These are phyloP conservation scores for Trichoderma brevicompactum DNA, from an alignment of 2,329 filamentous ascomycete species.

Conservation along the genomic window DNA sequence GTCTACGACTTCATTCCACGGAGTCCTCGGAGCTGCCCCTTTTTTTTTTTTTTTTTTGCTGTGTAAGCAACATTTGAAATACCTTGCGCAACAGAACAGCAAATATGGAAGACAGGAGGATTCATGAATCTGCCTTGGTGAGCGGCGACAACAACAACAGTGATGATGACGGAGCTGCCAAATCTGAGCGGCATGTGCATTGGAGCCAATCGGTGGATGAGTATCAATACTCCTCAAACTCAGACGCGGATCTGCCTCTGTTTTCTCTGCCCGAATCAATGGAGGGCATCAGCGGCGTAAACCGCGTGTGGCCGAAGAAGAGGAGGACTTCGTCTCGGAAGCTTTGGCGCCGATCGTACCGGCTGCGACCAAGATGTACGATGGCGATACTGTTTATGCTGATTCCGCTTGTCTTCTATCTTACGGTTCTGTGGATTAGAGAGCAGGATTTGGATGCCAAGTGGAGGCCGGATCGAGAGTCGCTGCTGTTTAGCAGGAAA, in stretches of 20 bases:
- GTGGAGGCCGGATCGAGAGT: constrained; percentile 56
- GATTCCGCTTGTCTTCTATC: constrained; percentile 36
- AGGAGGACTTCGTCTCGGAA: constrained; percentile 7
- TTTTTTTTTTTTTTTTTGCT: neutral
- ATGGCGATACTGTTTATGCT: constrained; percentile 46
- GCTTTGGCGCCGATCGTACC: constrained; percentile 18
- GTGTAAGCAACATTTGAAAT: neutral
- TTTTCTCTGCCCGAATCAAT: constrained; percentile 15
- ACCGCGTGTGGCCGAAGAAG: constrained; percentile 19
- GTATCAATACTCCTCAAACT: neutral
- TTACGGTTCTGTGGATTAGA: constrained; percentile 50
- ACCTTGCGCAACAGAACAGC: neutral
- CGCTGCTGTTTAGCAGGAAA: constrained; percentile 53
- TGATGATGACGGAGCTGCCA: neutral
- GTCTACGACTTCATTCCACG: neutral
- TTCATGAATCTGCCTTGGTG: constrained; percentile 2
- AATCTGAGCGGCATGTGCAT: constrained; percentile 21
- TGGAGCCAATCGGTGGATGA: constrained; percentile 22
- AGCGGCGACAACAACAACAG: neutral
- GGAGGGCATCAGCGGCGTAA: neutral
- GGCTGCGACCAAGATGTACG: constrained; percentile 27
- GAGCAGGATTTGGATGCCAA: constrained; percentile 50
- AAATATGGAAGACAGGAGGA: neutral
- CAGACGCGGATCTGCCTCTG: constrained; percentile 23
- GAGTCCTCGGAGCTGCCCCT: neutral